phyloP scores from a whole-genome alignment of 1,139 yeast genomes.

The Nakaseomyces sp. region DNA sequence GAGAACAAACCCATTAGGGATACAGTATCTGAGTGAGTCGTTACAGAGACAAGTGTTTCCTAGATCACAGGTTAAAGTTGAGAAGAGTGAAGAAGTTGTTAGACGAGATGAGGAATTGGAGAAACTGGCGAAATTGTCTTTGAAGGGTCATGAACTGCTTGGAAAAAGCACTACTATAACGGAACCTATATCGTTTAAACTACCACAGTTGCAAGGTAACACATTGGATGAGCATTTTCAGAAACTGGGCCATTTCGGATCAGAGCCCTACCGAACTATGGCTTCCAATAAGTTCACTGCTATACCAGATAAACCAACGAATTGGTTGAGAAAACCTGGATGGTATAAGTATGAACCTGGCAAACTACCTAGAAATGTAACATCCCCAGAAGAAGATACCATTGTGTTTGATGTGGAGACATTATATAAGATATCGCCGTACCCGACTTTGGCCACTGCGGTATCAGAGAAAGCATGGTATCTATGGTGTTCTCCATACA shows the following conservation, averaged over 20 bases:
- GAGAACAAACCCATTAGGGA: conserved; percentile 56
- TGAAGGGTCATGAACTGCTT: conserved; percentile 55
- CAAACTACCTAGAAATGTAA: conserved; percentile 47
- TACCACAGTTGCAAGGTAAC: conserved; percentile 65
- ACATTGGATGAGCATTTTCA: conserved; percentile 80
- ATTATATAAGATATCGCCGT: conserved; percentile 62
- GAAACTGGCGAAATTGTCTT: conserved; percentile 52
- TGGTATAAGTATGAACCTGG: conserved; percentile 71
- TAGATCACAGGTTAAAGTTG: conserved; percentile 17
- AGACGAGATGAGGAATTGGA: conserved; percentile 34
- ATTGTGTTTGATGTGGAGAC: conserved; percentile 88
- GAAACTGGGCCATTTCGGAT: conserved; percentile 51
- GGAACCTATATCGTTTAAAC: conserved; percentile 50
- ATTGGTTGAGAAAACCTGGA: conserved; percentile 59
- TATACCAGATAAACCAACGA: conserved; percentile 43
- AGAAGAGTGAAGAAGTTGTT: conserved; percentile 19
- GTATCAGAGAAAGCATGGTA: conserved; percentile 80
- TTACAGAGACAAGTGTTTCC: conserved; percentile 56
- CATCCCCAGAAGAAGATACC: conserved; percentile 53
- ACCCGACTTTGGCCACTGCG: conserved; percentile 78
- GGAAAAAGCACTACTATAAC: conserved; percentile 68
- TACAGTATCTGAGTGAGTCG: conserved; percentile 57
- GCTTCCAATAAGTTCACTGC: conserved; percentile 39
- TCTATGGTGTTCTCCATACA: conserved; percentile 85
- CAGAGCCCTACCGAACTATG: conserved; percentile 50